Conservation (phyloP, 306 rosid genomes). For the Prosopis cineraria region DNA sequence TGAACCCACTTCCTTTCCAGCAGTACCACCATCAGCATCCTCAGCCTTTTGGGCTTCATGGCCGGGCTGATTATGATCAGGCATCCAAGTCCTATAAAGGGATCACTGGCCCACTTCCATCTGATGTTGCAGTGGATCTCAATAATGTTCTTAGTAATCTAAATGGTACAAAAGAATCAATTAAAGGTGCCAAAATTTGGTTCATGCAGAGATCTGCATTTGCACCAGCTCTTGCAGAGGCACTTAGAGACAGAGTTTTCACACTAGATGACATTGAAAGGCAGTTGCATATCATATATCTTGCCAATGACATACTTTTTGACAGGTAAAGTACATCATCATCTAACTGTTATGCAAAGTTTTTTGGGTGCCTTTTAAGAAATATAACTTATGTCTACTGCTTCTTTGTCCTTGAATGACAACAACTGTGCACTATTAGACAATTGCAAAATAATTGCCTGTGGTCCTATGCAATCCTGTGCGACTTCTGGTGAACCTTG, state of each 20-base stretch:
- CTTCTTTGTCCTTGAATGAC: background rate
- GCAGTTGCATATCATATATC: constrained; percentile 89
- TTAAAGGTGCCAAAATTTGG: constrained; percentile 93
- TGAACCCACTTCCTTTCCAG: constrained; percentile 65
- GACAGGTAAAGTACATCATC: constrained; percentile 58
- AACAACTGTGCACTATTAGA: background rate
- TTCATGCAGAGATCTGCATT: constrained; percentile 96
- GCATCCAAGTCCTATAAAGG: constrained; percentile 77
- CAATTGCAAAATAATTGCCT: background rate
- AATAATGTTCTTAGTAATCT: constrained; percentile 62
- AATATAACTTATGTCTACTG: background rate
- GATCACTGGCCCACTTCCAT: constrained; percentile 84
- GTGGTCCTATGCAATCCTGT: background rate
- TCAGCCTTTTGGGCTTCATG: constrained; percentile 70
- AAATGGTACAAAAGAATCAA: constrained; percentile 92
- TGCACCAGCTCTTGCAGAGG: constrained; percentile 93
- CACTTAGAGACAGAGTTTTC: constrained; percentile 81
- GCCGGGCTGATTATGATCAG: constrained; percentile 82
- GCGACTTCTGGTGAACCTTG: background rate
- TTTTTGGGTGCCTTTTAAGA: background rate
- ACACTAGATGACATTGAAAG: constrained; percentile 81
- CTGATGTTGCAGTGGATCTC: constrained; percentile 86
- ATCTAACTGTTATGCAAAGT: background rate
- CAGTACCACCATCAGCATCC: constrained; percentile 74
- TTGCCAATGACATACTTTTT: constrained; percentile 92